Base-by-base conservation (phyloP, 805 yeast species). In the Schwanniomyces occidentalis region DNA sequence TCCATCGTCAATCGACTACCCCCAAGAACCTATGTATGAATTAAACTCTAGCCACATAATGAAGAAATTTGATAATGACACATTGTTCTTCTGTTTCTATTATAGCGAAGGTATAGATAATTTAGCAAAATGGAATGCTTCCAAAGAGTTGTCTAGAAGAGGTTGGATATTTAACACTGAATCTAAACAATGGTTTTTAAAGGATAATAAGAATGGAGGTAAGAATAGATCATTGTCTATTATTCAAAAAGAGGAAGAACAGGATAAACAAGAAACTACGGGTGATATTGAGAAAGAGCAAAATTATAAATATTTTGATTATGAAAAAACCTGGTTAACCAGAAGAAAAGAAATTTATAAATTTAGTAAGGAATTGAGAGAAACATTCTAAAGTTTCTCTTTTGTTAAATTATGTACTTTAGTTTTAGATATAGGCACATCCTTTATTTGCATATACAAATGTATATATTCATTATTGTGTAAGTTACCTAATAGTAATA, bases 51-150 rank as follows among this genome's bases (percentile, higher is more conserved):
- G 80, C 10, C 67, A 70, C 34, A 60, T 85, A 26, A 70, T 86
- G 61, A 67, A 75, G 17, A 87, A 83, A 49, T 76, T 91, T 50
- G 95, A 88, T 52, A 69, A 80, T 20, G 96, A 89, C 53, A 91
- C 98, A 2, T 63, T 93, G 46, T 90, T 91, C 48, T 93, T 86
- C 69, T 85, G 91, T 32, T 93, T 93, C 63, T 93, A 93, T 65
- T 93, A 89, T 59, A 76, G 81, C 46, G 75, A 66, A 32, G 54
- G 51, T 13, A 48, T 37, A 19, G 62, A 62, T 44, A 49, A 51
- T 39, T 48, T 64, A 31, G 63, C 69, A 35, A 63, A 57, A 34
- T 59, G 58, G 53, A 63, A 69, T 37, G 85, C 96, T 4, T 95
- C 96, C 2, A 75, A 78, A 47, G 97, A 91, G 63, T 71, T 91